phyloP scores from a whole-genome alignment of 129 eudicot genomes.

The Erigeron canadensis region DNA sequence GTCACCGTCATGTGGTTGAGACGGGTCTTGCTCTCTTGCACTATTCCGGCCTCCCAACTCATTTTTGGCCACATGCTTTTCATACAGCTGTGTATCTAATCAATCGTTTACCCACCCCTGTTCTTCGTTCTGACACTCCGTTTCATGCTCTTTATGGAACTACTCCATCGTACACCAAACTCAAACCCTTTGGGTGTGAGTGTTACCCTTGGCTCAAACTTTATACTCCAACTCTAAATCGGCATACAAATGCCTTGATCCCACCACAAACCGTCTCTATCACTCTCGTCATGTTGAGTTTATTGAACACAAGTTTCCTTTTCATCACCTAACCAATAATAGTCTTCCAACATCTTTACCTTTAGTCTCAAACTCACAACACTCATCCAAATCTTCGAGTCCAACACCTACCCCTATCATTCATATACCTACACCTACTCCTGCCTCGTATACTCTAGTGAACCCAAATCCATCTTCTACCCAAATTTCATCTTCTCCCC shows the following conservation, averaged over 20 bases:
- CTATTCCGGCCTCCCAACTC: not conserved
- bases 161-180: not conserved
- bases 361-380: not conserved
- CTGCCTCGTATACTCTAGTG: too few species aligned
- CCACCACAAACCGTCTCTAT: not conserved
- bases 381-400: not conserved
- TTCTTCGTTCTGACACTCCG: not conserved
- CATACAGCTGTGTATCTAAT: not conserved
- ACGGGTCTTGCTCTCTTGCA: not conserved
- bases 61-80: conserved; percentile 26
- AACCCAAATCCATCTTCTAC: too few species aligned
- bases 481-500: too few species aligned
- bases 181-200: too few species aligned
- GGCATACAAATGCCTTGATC: conserved; percentile 16
- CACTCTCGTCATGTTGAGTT: not conserved
- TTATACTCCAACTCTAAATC: conserved; percentile 5
- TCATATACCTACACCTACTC: too few species aligned
- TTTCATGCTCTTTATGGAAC: not conserved
- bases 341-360: too few species aligned
- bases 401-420: too few species aligned
- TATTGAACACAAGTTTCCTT: not conserved
- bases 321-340: too few species aligned
- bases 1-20: not conserved
- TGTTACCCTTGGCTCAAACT: conserved; percentile 1
- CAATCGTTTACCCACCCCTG: conserved; percentile 4